phyloP scores from a whole-genome alignment of 2,329 filamentous ascomycete species.

The Aspergillus fumigatus region DNA sequence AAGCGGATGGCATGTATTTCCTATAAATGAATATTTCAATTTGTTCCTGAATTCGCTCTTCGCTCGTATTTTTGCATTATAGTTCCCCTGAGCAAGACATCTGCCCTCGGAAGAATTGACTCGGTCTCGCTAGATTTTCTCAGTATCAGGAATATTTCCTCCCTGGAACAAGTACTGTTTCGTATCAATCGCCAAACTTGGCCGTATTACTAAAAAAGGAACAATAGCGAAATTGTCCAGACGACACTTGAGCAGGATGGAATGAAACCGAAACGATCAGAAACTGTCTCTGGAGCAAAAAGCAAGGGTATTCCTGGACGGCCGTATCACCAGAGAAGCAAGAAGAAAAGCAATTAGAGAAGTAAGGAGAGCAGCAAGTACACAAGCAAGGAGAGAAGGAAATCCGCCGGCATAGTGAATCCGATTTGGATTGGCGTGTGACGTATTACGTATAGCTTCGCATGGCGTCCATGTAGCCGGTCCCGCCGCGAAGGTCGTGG shows the following conservation, averaged over 20 bases:
- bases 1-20: constrained; percentile 5
- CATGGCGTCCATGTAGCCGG: constrained; percentile 80
- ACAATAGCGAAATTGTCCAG: neutral
- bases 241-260: neutral
- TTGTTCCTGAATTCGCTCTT: neutral
- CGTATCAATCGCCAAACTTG: neutral
- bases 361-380: neutral
- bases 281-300: neutral
- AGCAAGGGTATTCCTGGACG: neutral
- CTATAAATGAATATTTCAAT: constrained; percentile 2
- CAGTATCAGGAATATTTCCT: neutral
- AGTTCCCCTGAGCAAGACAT: neutral
- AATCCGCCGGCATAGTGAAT: neutral
- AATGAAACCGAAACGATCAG: neutral
- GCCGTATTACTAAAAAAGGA: neutral
- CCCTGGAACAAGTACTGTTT: neutral
- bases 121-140: neutral
- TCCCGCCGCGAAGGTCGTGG: constrained; percentile 73
- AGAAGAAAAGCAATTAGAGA: neutral
- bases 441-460: constrained; percentile 59
- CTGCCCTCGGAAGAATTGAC: neutral
- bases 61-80: neutral
- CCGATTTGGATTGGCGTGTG: constrained; percentile 2
- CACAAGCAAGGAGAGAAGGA: neutral
- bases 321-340: neutral